A percentile compares a stretch with the other conserved stretches of the same genome.
Evolutionary conservation across 2,329 filamentous ascomycete genomes (phyloP).

Genomic region (Cadophora sp.): DNA sequence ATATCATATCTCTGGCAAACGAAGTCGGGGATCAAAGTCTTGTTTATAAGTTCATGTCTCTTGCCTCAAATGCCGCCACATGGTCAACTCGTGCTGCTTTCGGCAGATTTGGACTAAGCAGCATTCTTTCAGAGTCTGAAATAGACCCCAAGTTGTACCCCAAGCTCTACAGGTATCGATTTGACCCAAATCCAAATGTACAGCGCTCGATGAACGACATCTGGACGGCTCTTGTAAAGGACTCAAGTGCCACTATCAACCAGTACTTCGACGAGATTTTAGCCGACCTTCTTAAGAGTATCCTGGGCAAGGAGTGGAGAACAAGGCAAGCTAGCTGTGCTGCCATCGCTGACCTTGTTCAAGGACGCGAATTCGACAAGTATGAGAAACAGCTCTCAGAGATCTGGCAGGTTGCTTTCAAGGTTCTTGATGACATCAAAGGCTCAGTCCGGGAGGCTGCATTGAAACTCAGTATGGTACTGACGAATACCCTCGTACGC

Average conservation of each 20-base stretch:
- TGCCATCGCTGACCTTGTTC: conserved; percentile 86
- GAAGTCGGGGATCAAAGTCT: conserved; percentile 95
- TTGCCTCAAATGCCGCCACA: conserved; percentile 93
- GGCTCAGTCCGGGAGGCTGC: conserved; percentile 84
- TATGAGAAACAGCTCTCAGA: conserved; percentile 86
- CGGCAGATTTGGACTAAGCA: conserved; percentile 90
- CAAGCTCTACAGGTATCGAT: conserved; percentile 92
- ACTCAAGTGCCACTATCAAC: conserved; percentile 78
- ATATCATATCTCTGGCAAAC: conserved; percentile 93
- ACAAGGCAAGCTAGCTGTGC: conserved; percentile 91
- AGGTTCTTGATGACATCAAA: conserved; percentile 96
- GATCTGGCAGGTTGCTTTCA: conserved; percentile 86
- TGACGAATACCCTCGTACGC: conserved; percentile 85
- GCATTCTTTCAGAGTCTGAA: conserved; percentile 85
- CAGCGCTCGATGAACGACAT: conserved; percentile 97
- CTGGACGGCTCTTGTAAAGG: conserved; percentile 95
- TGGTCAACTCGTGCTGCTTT: conserved; percentile 98
- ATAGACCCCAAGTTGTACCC: conserved; percentile 94
- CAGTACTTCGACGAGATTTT: conserved; percentile 88
- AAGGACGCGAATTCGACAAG: conserved; percentile 75
- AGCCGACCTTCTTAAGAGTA: conserved; percentile 82
- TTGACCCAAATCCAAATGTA: conserved; percentile 93
- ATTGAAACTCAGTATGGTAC: conserved; percentile 78
- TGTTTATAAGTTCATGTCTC: conserved; percentile 98
- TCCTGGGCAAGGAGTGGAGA: conserved; percentile 91